These are phyloP conservation scores for Chytriomyces sp. DNA, from an alignment of 192 early-diverging fungal genomes.

Conservation along the genomic window DNA sequence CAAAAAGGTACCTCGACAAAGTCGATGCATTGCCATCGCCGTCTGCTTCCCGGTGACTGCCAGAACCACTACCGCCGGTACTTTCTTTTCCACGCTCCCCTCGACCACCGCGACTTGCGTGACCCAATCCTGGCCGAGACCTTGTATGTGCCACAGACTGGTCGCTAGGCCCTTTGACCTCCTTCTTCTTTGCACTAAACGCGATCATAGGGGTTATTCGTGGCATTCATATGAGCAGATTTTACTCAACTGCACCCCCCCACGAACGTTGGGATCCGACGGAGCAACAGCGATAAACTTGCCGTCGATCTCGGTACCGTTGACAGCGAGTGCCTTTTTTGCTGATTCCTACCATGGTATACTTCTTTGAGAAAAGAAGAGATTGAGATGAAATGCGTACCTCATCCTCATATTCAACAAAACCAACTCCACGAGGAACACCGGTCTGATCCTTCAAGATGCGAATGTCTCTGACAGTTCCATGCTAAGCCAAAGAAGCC, in stretches of 20 bases:
- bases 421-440: slow-evolving; percentile 41
- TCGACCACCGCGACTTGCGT: neutral
- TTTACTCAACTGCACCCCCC: slow-evolving; percentile 2
- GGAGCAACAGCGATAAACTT: slow-evolving; percentile 41
- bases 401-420: slow-evolving; percentile 46
- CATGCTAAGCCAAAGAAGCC: slow-evolving; percentile 40
- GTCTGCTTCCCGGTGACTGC: neutral
- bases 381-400: slow-evolving; percentile 14
- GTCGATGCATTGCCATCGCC: neutral
- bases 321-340: slow-evolving; percentile 40
- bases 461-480: slow-evolving; percentile 42
- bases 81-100: slow-evolving; percentile 1
- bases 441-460: slow-evolving; percentile 29
- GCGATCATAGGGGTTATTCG: neutral
- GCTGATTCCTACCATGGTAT: slow-evolving; percentile 23
- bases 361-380: neutral
- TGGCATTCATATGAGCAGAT: neutral
- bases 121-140: slow-evolving; percentile 5
- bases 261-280: slow-evolving; percentile 49
- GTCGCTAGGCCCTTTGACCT: neutral
- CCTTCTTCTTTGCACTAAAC: neutral
- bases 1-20: neutral
- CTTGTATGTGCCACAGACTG: slow-evolving; percentile 3
- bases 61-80: neutral
- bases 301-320: slow-evolving; percentile 40